These are phyloP conservation scores for Exophiala calicioides DNA, from an alignment of 2,329 filamentous ascomycete species.

Conservation along the genomic window DNA sequence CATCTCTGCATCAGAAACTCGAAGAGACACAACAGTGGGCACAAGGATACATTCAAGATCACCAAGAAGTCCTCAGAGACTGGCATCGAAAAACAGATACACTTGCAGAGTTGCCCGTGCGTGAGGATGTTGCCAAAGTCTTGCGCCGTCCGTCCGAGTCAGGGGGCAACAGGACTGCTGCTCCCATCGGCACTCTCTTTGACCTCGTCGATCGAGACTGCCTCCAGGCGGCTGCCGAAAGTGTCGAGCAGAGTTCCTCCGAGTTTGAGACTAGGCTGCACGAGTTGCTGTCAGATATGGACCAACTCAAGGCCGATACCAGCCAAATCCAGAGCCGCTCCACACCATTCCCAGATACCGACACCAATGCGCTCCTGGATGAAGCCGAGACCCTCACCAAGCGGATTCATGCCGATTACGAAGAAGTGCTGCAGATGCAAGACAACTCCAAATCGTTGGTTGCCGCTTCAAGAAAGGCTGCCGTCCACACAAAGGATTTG, in stretches of 20 bases:
- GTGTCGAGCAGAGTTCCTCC: constrained; percentile 20
- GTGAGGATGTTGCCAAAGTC: constrained; percentile 44
- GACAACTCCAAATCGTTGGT: constrained; percentile 65
- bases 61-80: constrained; percentile 44
- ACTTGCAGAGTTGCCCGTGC: constrained; percentile 45
- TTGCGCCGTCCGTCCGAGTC: constrained; percentile 31
- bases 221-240: constrained; percentile 22
- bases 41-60: constrained; percentile 46
- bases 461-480: constrained; percentile 64
- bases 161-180: constrained; percentile 4
- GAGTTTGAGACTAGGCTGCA: constrained; percentile 24
- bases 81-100: constrained; percentile 43
- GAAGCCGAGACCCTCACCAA: constrained; percentile 84
- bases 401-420: constrained; percentile 85
- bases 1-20: constrained; percentile 46
- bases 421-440: constrained; percentile 69
- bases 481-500: constrained; percentile 64
- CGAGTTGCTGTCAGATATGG: constrained; percentile 19
- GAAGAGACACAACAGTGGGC: constrained; percentile 50
- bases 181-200: constrained; percentile 27
- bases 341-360: constrained; percentile 24
- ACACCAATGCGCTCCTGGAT: constrained; percentile 26
- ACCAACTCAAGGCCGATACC: constrained; percentile 25
- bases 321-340: constrained; percentile 11
- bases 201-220: constrained; percentile 23